Evolutionary conservation across 768 basidiomycete genomes (phyloP), one percentile per base, ranked within the genome.

Genomic region (Pisolithus tinctorius): DNA sequence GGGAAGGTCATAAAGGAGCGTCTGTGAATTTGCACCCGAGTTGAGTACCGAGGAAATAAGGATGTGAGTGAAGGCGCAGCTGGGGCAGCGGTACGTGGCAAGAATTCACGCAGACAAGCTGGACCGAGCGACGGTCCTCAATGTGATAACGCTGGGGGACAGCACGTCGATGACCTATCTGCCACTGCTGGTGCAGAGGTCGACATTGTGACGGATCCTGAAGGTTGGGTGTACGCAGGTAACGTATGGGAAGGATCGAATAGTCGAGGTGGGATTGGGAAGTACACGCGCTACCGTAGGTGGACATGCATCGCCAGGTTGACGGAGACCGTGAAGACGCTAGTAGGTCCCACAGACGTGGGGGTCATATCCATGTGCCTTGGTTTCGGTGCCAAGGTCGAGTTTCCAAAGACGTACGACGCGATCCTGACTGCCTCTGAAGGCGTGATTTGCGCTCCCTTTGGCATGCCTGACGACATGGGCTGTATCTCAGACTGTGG

Each of bases 371-470:
- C 93, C 95, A 66, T 98, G 95, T 8, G 75, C 66, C 70, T 96
- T 96, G 70, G 98, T 90, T 71, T 95, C 84, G 16, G 83, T 77
- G 20, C 94, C 96, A 31, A 81, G 69, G 48, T 72, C 74, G 4
- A 93, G 87, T 68, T 98, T 99, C 88, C 93, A 97, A 36, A 98
- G 80, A 45, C 88, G 79, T 48, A 98, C 78, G 1, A 84, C 82
- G 45, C 93, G 80, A 69, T 98, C 96, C 64, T 91, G 86, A 20
- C 93, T 93, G 8, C 95, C 96, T 1, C 91, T 86, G n/a, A 99
- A 76, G 54, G 92, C 73, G 64, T 99, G 98, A 55, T 86, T 91
- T 49, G 88, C 87, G 3, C 76, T 73, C 3, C 93, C 93, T 65
- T 89, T 88, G 42, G 95, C 88, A 63, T 95, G 98, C 29, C 88